Evolutionary conservation across 495 filamentous ascomycete genomes (phyloP).

Genomic region (Extremus antarcticus): DNA sequence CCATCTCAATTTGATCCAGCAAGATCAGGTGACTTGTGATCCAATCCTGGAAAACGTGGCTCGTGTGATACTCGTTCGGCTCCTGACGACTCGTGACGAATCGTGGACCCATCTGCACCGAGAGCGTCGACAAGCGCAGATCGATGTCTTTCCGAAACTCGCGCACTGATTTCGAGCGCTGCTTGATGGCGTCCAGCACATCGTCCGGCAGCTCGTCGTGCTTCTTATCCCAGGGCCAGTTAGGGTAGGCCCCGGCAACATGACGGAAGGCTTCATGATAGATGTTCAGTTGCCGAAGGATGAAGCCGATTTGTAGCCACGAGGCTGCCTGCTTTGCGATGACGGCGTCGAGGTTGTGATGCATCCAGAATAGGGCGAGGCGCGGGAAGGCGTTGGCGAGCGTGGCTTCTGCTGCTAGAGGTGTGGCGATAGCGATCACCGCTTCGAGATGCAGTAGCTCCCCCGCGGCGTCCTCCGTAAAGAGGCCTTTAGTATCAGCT

Average conservation of each 20-base stretch:
- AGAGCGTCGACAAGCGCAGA: constrained; percentile 19
- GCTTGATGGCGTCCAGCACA: constrained; percentile 12
- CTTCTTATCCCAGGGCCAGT: constrained; percentile 15
- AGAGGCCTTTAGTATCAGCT: neutral
- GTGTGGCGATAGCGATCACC: neutral
- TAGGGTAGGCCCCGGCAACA: constrained; percentile 21
- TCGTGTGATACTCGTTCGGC: neutral
- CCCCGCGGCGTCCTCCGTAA: neutral
- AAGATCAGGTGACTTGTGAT: constrained; percentile 8
- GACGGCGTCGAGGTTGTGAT: constrained; percentile 15
- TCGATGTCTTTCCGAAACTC: constrained; percentile 10
- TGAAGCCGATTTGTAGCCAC: constrained; percentile 21
- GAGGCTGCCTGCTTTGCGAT: constrained; percentile 21
- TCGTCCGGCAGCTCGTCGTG: constrained; percentile 2
- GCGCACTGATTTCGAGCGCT: constrained; percentile 10
- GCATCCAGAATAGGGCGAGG: neutral
- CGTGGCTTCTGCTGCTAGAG: neutral
- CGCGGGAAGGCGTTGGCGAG: neutral
- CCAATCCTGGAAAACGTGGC: constrained; percentile 22
- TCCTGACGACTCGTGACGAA: neutral
- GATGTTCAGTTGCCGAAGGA: constrained; percentile 17
- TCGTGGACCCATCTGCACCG: neutral
- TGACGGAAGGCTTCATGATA: constrained; percentile 28
- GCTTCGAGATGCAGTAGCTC: neutral
- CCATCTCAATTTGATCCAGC: neutral